Conservation (phyloP, 2,329 filamentous ascomycete species). For the Cercospora sp. region DNA sequence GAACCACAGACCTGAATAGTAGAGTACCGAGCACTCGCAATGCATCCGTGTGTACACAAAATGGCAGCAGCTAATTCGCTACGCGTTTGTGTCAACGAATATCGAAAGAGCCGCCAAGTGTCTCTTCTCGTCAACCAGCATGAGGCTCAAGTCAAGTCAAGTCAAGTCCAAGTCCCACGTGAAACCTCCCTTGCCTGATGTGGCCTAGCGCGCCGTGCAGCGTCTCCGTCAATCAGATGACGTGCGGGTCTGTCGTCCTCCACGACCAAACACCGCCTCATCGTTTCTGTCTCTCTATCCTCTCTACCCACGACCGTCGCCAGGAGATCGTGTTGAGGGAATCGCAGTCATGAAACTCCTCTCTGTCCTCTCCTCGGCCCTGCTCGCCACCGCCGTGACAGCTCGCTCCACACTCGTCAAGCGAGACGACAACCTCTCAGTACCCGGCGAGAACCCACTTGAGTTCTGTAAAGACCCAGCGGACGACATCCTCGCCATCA, state of each 20-base stretch:
- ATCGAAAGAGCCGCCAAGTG: background rate
- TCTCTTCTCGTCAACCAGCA: background rate
- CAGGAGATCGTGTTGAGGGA: background rate
- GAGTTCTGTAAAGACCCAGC: constrained; percentile 71
- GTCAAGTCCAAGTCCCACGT: background rate
- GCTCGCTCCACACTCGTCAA: constrained; percentile 33
- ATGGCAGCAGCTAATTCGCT: background rate
- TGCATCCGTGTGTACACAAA: no score
- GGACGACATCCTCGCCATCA: constrained; percentile 71
- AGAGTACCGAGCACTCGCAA: no score
- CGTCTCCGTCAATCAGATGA: constrained; percentile 1
- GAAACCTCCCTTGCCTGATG: background rate
- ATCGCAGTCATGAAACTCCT: constrained; percentile 36
- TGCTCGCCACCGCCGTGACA: constrained; percentile 35
- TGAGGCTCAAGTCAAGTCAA: background rate
- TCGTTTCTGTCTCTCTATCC: constrained; percentile 33
- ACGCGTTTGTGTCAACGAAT: background rate
- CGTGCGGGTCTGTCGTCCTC: constrained; percentile 12
- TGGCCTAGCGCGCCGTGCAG: background rate
- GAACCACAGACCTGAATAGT: no score
- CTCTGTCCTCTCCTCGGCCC: constrained; percentile 30
- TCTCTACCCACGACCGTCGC: constrained; percentile 20
- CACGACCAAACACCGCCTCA: constrained; percentile 7
- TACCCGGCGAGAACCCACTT: constrained; percentile 84
- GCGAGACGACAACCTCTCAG: constrained; percentile 55